Evolutionary conservation across 441 rosid genomes (phyloP), one percentile per base, ranked within the genome.

Genomic region (Bocquillonia castaneifolia): DNA sequence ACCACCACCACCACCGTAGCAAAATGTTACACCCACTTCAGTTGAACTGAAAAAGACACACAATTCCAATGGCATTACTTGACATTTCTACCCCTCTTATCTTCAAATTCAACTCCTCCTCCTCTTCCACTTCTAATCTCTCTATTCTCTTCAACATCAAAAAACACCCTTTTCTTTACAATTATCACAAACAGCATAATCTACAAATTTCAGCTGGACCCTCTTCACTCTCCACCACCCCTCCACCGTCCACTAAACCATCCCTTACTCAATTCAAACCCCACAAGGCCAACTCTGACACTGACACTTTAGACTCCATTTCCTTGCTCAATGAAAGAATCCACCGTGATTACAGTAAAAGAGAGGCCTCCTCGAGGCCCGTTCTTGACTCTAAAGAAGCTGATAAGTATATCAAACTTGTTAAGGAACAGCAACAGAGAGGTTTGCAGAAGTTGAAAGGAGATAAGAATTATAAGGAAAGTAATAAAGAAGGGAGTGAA

Each of bases 381-480:
- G 74, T 64, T 1, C 85, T 91, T 91, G 92, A 86, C 73, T 83
- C 96, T 1, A 80, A 86, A 72, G 99, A 94, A 80, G 92, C 97
- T 18, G 97, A 86, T 23, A 84, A 79, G 85, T 91, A 91, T 78
- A 88, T 92, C 45, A 83, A 79, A 78, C 60, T 81, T 79, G 97
- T 94, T 54, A 94, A 79, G 79, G 87, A 91, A 68, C 97, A 91
- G 78, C 99, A 92, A 72, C 94, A 88, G 82, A 78, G 83, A 76
- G 99, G 99, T 6, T 72, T 94, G 77, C 97, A 82, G 88, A 88
- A 89, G 86, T 83, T 94, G 63, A 92, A 87, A 64, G 97, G 97
- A 59, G 77, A 81, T 1, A 81, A 72, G 29, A n/a, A n/a, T n/a
- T n/a, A n/a, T n/a, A n/a, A n/a, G n/a, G n/a, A n/a, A n/a, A n/a